Evolutionary conservation across 306 rosid genomes (phyloP).

Genomic region (Sphenostylis stenocarpa): DNA sequence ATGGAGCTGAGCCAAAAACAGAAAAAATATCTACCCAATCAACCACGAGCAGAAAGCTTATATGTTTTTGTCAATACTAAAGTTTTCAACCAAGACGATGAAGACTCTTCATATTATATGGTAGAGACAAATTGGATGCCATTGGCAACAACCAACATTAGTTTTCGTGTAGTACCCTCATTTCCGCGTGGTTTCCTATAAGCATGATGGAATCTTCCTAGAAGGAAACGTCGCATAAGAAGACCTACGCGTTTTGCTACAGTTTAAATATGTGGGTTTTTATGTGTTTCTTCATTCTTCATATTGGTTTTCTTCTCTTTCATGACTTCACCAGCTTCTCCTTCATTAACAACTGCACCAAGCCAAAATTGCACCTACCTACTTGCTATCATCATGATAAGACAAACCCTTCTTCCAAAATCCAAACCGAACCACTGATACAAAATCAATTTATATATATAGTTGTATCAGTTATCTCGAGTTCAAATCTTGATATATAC

Average conservation of each 20-base stretch:
- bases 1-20: neutral
- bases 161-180: neutral
- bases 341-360: neutral
- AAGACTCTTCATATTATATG: neutral
- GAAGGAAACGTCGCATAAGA: too few relatives aligned
- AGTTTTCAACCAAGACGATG: neutral
- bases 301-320: neutral
- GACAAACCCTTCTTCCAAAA: slow-evolving; percentile 1
- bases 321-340: neutral
- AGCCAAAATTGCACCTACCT: neutral
- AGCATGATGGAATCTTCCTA: too few relatives aligned
- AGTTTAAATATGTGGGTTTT: neutral
- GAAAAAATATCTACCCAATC: neutral
- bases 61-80: neutral
- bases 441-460: too few relatives aligned
- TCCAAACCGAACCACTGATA: neutral
- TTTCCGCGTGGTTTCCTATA: slow-evolving; percentile 15
- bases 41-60: neutral
- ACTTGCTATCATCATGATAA: neutral
- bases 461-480: too few relatives aligned
- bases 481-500: too few relatives aligned
- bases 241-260: slow-evolving; percentile 5
- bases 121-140: neutral
- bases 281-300: neutral
- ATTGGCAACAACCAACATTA: neutral